Evolutionary conservation across 768 basidiomycete genomes (phyloP), one percentile per base, ranked within the genome.

Genomic region (Sporobolomyces phaffii): DNA sequence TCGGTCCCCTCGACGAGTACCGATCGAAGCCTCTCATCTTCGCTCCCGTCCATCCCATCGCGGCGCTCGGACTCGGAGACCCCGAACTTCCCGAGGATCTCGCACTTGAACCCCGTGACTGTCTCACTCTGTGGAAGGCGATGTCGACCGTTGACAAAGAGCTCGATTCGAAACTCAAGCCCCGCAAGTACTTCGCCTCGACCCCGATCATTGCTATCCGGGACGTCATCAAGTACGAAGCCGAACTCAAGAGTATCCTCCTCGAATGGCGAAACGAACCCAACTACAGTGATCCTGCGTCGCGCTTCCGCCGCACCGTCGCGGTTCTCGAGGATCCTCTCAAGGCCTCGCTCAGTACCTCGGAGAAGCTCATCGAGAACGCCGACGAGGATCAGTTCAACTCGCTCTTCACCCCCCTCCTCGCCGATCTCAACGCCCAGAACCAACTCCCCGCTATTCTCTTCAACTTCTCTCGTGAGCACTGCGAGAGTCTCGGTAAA

Each of bases 11-110:
- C 15, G 66, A 68, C 51, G 60, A 70, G 40, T 65, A 65, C 52
- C 82, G 17, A 73, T 85, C 33, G 54, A 73, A 17, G 56, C 77
- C 1, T 76, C 82, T 68, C 60, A 76, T 64, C 74, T 76, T 81
- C 65, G 75, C 81, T n/a, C 85, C 83, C 70, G 76, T 88, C 5
- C 87, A 88, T 72, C 87, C 87, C 0, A 80, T 87, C 50, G 78
- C 83, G 0, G 77, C 84, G 62, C 78, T 88, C n/a, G 69, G 57
- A 5, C 69, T 70, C 61, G 69, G 69, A 26, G 80, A 82, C 2
- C 83, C 84, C 49, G 84, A 84, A 9, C 77, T 88, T 22, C 87
- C 87, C 6, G 76, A 81, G 0, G 87, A 88, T 75, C 80, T 88
- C 34, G 78, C 86, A 0, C 76, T 88, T 41, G 87, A 88, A 70